Evolutionary conservation across 2,329 filamentous ascomycete species (phyloP).

Genomic region (Pseudogymnoascus sp.): DNA sequence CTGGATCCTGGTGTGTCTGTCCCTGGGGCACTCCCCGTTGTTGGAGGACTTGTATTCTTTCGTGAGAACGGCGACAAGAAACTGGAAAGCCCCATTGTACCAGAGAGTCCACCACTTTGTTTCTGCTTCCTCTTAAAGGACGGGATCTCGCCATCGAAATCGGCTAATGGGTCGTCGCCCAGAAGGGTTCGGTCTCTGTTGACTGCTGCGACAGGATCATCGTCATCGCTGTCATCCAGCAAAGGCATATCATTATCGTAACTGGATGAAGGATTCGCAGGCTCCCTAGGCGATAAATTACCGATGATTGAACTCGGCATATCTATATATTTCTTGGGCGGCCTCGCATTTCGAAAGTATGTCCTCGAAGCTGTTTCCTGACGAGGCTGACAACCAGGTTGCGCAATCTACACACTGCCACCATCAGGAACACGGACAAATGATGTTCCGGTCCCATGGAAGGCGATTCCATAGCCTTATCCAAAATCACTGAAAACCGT

Average conservation of each 20-base stretch:
- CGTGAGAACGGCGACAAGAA: slow-evolving; percentile 25
- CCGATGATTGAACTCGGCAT: slow-evolving; percentile 28
- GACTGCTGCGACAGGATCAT: slow-evolving; percentile 25
- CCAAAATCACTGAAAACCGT: not conserved
- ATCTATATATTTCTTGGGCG: slow-evolving; percentile 15
- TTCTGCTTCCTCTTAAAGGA: slow-evolving; percentile 68
- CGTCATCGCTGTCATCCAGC: slow-evolving; percentile 37
- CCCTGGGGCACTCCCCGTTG: slow-evolving; percentile 23
- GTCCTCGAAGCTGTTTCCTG: not conserved
- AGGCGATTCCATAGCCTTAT: not conserved
- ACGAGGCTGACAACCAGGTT: slow-evolving; percentile 8
- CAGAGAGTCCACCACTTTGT: slow-evolving; percentile 13
- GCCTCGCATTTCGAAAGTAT: slow-evolving; percentile 10
- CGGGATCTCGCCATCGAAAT: slow-evolving; percentile 44
- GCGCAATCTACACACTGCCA: not conserved
- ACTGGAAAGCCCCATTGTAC: slow-evolving; percentile 12
- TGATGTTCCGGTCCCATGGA: not conserved
- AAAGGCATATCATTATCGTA: slow-evolving; percentile 12
- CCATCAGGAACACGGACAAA: not conserved
- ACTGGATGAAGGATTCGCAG: slow-evolving; percentile 20
- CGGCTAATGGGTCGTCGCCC: slow-evolving; percentile 49
- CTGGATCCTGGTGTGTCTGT: slow-evolving; percentile 18
- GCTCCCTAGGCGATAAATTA: slow-evolving; percentile 18
- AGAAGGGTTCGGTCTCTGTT: slow-evolving; percentile 35
- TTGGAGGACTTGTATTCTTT: slow-evolving; percentile 17